Base-by-base conservation (phyloP, 108 stramenopile species). In the Cyclotella cryptica region DNA sequence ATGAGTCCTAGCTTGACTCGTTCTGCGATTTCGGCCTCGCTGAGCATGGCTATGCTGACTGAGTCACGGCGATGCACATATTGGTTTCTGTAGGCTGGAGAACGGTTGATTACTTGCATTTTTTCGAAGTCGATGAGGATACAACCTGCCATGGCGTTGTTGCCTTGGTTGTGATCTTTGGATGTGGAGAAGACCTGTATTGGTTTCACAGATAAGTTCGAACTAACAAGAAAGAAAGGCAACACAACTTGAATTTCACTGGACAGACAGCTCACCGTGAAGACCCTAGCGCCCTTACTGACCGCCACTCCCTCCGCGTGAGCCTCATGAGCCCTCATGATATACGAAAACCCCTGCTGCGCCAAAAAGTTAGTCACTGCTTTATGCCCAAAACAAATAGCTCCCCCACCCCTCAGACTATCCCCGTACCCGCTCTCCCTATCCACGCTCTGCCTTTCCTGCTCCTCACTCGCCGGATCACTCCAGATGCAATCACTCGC, bases 291-390 rank as follows among this genome's bases (percentile, higher is more conserved):
- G 39, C 96, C 97, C 78, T 99, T 99, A 70, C 92, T 92, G 27
- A 98, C 87, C 0, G 96, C 92, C 21, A 99, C 98, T 55, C 99
- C 99, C 68, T 98, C 97, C 12, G 97, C 97, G 78, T 98, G 98
- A 1, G 99, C 99, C 74, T 99, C 98, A 83, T 99, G 99, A 14
- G 99, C 99, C 1, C 99, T 93, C 88, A 98, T 96, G 64, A 98
- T 98, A 80, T 97, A 98, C 52, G 96, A 93, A 65, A 95, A 96
- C 35, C 97, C 96, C 51, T 97, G 96, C 71, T 97, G 90, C 52
- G 87, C 78, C 52, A 99, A 81, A 86, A 99, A 99, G 72, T 98
- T 87, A 10, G 96, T 97, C 13, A 99, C 97, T n/a, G 99, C 99
- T 70, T 91, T 91, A 74, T 93, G 90, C 12, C 99, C 99, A 81